Percentiles rank a stretch among this genome's conserved stretches.
Evolutionary conservation across 805 yeast genomes (phyloP).

Genomic region (Barnettozyma pratensis): DNA sequence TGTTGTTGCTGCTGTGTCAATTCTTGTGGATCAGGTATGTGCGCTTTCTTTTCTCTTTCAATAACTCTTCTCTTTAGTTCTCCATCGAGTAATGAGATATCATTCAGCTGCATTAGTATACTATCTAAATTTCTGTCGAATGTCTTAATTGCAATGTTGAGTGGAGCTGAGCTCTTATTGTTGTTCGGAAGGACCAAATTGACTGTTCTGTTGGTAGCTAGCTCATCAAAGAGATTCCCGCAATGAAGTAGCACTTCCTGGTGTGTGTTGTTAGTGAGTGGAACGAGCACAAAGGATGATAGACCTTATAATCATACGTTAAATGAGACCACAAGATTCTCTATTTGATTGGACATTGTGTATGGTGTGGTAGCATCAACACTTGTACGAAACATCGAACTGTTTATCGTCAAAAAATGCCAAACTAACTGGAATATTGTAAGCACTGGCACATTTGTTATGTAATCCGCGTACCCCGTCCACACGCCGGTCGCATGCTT

Average conservation of each 20-base stretch:
- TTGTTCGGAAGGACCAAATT: conserved; percentile 22
- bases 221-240: conserved; percentile 20
- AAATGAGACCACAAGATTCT: conserved; percentile 12
- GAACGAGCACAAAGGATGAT: not conserved
- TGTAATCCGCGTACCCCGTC: too few relatives aligned
- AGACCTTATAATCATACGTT: conserved; percentile 4
- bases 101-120: conserved; percentile 21
- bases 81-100: conserved; percentile 15
- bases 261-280: not conserved
- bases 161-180: conserved; percentile 3
- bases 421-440: too few relatives aligned
- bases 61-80: conserved; percentile 15
- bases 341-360: conserved; percentile 15
- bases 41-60: conserved; percentile 12
- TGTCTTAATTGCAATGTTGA: conserved; percentile 13
- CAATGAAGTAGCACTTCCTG: conserved; percentile 23
- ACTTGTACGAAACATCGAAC: not conserved
- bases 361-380: not conserved
- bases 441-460: too few relatives aligned
- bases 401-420: too few relatives aligned
- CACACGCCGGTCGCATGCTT: too few relatives aligned
- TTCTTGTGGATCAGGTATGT: conserved; percentile 7
- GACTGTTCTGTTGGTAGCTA: conserved; percentile 17
- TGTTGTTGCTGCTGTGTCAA: conserved; percentile 1
- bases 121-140: conserved; percentile 20